Evolutionary conservation across 1,284 basidiomycete species (phyloP).

Genomic region (Sporisorium iseilematis-ciliati): DNA sequence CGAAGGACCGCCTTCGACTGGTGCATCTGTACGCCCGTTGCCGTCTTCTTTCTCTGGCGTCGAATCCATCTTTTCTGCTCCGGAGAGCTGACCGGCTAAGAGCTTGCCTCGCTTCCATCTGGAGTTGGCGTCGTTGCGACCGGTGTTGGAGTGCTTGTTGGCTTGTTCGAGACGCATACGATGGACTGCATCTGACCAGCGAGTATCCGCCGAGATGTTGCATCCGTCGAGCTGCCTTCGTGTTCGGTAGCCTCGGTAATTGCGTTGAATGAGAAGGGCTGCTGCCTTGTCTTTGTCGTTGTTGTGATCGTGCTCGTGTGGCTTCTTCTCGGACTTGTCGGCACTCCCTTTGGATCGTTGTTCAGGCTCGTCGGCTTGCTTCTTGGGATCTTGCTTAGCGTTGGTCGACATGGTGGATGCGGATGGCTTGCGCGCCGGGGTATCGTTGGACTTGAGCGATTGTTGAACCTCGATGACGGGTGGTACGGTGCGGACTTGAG

Average conservation of each 20-base stretch:
- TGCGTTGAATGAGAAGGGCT: constrained; percentile 55
- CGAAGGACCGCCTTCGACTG: constrained; percentile 51
- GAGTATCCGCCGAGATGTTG: constrained; percentile 54
- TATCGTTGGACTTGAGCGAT: constrained; percentile 7
- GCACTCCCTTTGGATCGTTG: background rate
- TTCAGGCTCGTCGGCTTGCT: background rate
- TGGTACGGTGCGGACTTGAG: constrained; percentile 39
- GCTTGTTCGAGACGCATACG: constrained; percentile 53
- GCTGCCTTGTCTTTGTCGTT: constrained; percentile 44
- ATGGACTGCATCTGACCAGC: constrained; percentile 59
- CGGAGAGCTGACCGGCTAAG: constrained; percentile 54
- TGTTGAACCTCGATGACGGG: constrained; percentile 34
- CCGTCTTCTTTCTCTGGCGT: constrained; percentile 21
- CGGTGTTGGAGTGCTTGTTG: constrained; percentile 42
- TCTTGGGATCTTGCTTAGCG: constrained; percentile 1
- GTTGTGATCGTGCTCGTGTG: constrained; percentile 41
- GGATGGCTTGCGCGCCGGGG: background rate
- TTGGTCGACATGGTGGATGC: constrained; percentile 10
- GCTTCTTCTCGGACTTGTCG: background rate
- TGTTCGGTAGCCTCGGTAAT: constrained; percentile 61
- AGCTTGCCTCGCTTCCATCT: constrained; percentile 61
- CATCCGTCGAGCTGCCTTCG: constrained; percentile 52
- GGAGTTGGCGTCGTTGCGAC: constrained; percentile 43
- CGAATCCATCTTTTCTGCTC: constrained; percentile 39
- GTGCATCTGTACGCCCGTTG: constrained; percentile 19